phyloP scores from a whole-genome alignment of 1,284 basidiomycete species.

The Coriolopsis trogii region DNA sequence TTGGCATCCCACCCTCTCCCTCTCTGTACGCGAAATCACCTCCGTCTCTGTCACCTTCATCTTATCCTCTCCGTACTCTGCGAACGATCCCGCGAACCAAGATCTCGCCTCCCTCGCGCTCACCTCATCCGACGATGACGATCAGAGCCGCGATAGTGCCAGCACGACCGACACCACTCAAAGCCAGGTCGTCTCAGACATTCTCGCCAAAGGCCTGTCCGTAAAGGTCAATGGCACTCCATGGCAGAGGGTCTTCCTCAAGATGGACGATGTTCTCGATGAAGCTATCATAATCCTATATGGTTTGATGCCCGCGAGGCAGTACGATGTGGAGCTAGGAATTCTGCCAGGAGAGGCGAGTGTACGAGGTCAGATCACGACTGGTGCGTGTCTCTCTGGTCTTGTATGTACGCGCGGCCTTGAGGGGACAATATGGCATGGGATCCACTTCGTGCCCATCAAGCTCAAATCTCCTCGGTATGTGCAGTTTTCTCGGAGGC shows the following conservation, averaged over 20 bases:
- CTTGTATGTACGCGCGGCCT: slow-evolving; percentile 12
- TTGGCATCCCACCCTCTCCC: slow-evolving; percentile 68
- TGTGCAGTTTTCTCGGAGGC: no score
- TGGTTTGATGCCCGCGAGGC: slow-evolving; percentile 76
- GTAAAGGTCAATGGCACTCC: slow-evolving; percentile 76
- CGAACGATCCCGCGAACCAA: slow-evolving; percentile 35
- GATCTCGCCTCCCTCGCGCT: slow-evolving; percentile 49
- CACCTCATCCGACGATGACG: slow-evolving; percentile 41
- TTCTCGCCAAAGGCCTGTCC: slow-evolving; percentile 70
- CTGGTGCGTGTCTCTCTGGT: slow-evolving; percentile 43
- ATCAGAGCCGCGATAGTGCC: slow-evolving; percentile 43
- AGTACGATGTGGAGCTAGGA: slow-evolving; percentile 79
- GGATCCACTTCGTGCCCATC: no score
- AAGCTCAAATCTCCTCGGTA: no score
- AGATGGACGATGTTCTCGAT: slow-evolving; percentile 73
- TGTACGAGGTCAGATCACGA: slow-evolving; percentile 61
- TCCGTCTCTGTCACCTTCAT: slow-evolving; percentile 82
- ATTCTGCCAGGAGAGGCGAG: slow-evolving; percentile 63
- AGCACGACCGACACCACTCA: slow-evolving; percentile 24
- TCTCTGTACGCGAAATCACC: slow-evolving; percentile 75
- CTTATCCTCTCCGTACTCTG: slow-evolving; percentile 56
- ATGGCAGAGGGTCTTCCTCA: slow-evolving; percentile 77
- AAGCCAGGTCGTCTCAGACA: slow-evolving; percentile 59
- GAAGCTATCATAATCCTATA: slow-evolving; percentile 83
- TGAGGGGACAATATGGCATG: not conserved